These are phyloP conservation scores for Adansonia digitata DNA, from an alignment of 345 rosid species.

Conservation along the genomic window DNA sequence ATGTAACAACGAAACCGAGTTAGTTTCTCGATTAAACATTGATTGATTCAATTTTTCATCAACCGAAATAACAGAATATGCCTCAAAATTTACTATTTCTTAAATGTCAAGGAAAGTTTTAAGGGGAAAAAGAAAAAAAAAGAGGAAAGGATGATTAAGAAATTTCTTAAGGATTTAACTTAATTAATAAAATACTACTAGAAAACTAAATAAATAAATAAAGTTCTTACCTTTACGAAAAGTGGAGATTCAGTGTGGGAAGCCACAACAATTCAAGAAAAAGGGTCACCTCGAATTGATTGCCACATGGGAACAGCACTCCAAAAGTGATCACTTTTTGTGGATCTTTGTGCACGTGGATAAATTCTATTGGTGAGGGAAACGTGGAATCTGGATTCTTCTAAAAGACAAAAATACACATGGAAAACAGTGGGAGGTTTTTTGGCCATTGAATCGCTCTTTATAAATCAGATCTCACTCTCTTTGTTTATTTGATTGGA, in stretches of 20 bases:
- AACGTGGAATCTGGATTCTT: not conserved
- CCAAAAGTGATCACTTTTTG: not conserved
- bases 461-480: not conserved
- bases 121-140: too few relatives aligned
- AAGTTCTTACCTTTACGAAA: not conserved
- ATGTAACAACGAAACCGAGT: too few relatives aligned
- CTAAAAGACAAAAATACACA: not conserved
- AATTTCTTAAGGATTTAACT: not conserved
- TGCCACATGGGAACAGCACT: not conserved
- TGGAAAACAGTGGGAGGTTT: not conserved
- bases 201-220: not conserved
- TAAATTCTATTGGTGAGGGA: not conserved
- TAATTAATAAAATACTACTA: not conserved
- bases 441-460: not conserved
- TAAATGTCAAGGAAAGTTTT: not conserved
- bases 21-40: too few relatives aligned
- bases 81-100: not conserved
- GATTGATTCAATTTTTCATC: too few relatives aligned
- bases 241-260: conserved; percentile 1
- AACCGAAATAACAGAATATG: too few relatives aligned
- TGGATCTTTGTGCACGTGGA: not conserved
- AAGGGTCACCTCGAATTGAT: not conserved
- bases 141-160: not conserved
- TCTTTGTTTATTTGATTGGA: not conserved
- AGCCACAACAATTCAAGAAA: not conserved